Percentiles rank a stretch among this genome's conserved stretches.
These are phyloP conservation scores for Coprinellus micaceus DNA, from an alignment of 768 basidiomycete species.

Conservation along the genomic window DNA sequence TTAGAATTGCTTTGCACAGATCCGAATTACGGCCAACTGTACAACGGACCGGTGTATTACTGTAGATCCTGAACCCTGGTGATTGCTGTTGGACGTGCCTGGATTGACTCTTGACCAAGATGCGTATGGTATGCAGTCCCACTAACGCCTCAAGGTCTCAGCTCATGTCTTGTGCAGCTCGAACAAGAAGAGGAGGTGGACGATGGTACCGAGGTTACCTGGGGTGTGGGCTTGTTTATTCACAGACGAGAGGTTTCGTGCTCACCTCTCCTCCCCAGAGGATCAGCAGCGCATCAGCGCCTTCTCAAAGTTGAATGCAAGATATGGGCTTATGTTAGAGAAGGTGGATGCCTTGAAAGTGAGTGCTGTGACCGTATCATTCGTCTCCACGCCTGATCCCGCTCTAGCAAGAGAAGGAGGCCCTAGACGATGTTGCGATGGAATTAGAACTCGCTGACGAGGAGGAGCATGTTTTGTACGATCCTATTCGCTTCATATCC, in stretches of 20 bases:
- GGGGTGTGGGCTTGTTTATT: slow-evolving; percentile 50
- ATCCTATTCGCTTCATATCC: not conserved
- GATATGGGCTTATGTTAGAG: slow-evolving; percentile 68
- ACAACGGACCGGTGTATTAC: too few relatives aligned
- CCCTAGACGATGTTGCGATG: slow-evolving; percentile 81
- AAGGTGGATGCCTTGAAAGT: slow-evolving; percentile 75
- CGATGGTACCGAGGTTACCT: slow-evolving; percentile 75
- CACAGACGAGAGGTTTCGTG: not conserved
- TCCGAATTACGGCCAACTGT: too few relatives aligned
- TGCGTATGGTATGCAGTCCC: too few relatives aligned
- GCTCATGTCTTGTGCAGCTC: slow-evolving; percentile 39
- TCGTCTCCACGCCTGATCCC: not conserved
- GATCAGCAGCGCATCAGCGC: slow-evolving; percentile 90
- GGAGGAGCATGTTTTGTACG: slow-evolving; percentile 64
- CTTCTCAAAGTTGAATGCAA: slow-evolving; percentile 88
- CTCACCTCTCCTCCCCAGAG: slow-evolving; percentile 36
- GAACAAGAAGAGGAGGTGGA: slow-evolving; percentile 75
- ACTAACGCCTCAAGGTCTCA: too few relatives aligned
- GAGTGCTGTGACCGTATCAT: slow-evolving; percentile 8
- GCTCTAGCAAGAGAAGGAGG: slow-evolving; percentile 87
- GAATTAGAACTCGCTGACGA: slow-evolving; percentile 91
- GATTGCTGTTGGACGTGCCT: too few relatives aligned
- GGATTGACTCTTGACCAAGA: too few relatives aligned
- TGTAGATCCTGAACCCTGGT: too few relatives aligned
- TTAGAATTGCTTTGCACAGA: too few relatives aligned